Percentiles rank a stretch among this genome's conserved stretches.
Conservation (phyloP, 805 yeast genomes). For the Wickerhamiella siamensis region DNA sequence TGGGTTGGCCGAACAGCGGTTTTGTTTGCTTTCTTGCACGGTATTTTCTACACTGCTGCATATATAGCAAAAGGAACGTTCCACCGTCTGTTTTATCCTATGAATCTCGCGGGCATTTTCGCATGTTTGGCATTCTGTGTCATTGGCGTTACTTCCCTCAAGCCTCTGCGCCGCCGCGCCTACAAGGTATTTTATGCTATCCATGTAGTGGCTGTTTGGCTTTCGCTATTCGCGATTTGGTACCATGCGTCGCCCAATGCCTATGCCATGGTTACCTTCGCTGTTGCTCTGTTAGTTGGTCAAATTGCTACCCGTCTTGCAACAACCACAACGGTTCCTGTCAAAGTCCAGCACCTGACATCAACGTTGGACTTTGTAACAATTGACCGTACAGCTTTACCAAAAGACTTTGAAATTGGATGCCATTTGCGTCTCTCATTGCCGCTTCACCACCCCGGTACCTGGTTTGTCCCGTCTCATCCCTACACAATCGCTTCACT, state of each 20-base stretch:
- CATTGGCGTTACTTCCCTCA: conserved; percentile 55
- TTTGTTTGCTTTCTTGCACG: conserved; percentile 50
- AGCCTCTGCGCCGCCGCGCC: conserved; percentile 42
- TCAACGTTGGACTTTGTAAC: conserved; percentile 34
- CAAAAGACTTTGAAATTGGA: conserved; percentile 29
- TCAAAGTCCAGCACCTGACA: conserved; percentile 25
- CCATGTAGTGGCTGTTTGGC: conserved; percentile 69
- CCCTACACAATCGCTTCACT: conserved; percentile 37
- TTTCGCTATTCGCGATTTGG: conserved; percentile 41
- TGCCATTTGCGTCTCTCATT: conserved; percentile 30
- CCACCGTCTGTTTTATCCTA: conserved; percentile 16
- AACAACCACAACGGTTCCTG: conserved; percentile 11
- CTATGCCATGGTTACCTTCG: conserved; percentile 39
- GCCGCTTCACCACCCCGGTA: conserved; percentile 19
- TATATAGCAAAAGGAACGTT: conserved; percentile 4
- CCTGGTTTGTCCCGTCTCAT: conserved; percentile 31
- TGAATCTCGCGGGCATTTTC: conserved; percentile 57
- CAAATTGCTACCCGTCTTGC: conserved; percentile 44
- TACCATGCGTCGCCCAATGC: conserved; percentile 75
- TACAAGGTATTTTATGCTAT: conserved; percentile 53
- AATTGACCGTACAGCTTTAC: conserved; percentile 23
- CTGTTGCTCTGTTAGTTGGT: conserved; percentile 35
- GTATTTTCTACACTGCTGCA: conserved; percentile 34
- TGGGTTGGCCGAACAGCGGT: conserved; percentile 81
- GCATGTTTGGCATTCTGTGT: conserved; percentile 36